A percentile compares a stretch with the other conserved stretches of the same genome.
These are phyloP conservation scores for Suillus sp. DNA, from an alignment of 768 basidiomycete genomes.

Conservation along the genomic window DNA sequence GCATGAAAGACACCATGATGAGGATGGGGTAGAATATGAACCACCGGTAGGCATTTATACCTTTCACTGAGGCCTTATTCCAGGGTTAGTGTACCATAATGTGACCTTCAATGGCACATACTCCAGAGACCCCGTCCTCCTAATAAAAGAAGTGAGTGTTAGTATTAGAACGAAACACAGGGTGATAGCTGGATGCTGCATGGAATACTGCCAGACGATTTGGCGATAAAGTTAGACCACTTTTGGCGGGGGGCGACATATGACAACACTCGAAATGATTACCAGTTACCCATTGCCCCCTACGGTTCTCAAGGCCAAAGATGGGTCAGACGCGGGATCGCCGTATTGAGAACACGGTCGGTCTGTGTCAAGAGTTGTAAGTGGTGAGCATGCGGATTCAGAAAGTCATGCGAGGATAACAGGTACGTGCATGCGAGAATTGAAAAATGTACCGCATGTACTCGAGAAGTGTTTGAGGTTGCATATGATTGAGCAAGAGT, in stretches of 20 bases:
- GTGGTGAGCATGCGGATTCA: constrained; percentile 1
- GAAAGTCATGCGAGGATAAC: background rate
- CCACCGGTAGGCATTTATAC: constrained; percentile 11
- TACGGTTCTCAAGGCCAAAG: background rate
- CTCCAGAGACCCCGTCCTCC: background rate
- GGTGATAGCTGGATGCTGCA: background rate
- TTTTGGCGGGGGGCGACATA: background rate
- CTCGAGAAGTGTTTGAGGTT: background rate
- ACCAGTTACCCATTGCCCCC: background rate
- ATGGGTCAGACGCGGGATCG: background rate
- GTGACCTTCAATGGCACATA: constrained; percentile 1
- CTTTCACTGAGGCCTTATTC: background rate
- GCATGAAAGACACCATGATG: constrained; percentile 14
- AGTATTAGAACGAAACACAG: background rate
- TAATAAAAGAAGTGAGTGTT: background rate
- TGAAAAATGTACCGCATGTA: background rate
- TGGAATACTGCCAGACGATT: background rate
- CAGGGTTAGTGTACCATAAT: background rate
- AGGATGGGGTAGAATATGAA: background rate
- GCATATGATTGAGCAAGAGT: constrained; percentile 6
- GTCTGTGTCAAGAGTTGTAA: too few species aligned
- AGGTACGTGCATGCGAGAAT: background rate
- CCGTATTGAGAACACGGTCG: background rate
- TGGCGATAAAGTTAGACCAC: constrained; percentile 4
- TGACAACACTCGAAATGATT: constrained; percentile 1